A percentile compares a stretch with the other conserved stretches of the same genome.
phyloP scores from a whole-genome alignment of 2,329 filamentous ascomycete genomes.

The Catunica adiposa region DNA sequence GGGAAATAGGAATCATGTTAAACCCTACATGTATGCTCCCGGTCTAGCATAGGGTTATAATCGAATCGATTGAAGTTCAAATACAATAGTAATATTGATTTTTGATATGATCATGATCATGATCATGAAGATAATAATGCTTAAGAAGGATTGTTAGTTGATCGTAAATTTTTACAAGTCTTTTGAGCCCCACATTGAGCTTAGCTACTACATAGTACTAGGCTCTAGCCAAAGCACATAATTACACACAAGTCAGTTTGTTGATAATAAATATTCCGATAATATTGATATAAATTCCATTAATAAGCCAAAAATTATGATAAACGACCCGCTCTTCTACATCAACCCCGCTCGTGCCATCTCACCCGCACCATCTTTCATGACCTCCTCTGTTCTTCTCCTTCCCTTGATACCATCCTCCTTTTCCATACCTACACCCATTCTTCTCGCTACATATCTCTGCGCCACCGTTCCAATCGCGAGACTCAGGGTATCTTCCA shows the following conservation, averaged over 20 bases:
- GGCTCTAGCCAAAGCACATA: too few relatives aligned
- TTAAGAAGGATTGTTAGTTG: too few relatives aligned
- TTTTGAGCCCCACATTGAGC: too few relatives aligned
- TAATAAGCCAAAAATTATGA: background rate
- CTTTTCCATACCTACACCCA: slow-evolving; percentile 74
- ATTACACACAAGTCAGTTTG: too few relatives aligned
- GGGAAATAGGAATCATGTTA: background rate
- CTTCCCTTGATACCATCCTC: slow-evolving; percentile 42
- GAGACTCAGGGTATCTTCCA: slow-evolving; percentile 70
- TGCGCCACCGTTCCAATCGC: slow-evolving; percentile 78
- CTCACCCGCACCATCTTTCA: slow-evolving; percentile 42
- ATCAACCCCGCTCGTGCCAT: slow-evolving; percentile 41
- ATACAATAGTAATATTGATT: too few relatives aligned
- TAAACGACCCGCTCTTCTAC: slow-evolving; percentile 17
- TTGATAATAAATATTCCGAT: background rate
- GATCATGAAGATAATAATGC: too few relatives aligned
- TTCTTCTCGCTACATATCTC: slow-evolving; percentile 81
- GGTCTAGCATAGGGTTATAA: background rate
- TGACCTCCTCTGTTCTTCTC: slow-evolving; percentile 38
- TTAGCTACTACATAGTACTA: too few relatives aligned
- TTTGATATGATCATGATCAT: too few relatives aligned
- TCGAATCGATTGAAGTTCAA: background rate
- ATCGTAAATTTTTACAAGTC: too few relatives aligned
- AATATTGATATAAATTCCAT: background rate
- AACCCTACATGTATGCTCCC: background rate